These are phyloP conservation scores for Neurospora sp. DNA, from an alignment of 495 filamentous ascomycete genomes.

Conservation along the genomic window DNA sequence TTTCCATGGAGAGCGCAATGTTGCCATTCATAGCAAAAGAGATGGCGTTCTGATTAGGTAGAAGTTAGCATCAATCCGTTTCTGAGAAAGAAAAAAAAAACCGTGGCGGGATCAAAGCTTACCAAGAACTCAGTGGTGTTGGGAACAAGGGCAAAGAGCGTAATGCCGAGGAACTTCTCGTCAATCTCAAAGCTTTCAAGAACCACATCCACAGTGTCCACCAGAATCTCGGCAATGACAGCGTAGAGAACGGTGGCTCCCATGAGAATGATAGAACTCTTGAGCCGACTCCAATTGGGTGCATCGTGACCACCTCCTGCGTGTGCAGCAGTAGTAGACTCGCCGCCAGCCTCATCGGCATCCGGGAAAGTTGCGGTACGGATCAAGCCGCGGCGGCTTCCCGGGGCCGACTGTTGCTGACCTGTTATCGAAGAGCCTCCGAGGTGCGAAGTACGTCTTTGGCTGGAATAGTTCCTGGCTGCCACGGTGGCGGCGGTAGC, in stretches of 20 bases:
- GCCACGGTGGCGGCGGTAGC: constrained; percentile 86
- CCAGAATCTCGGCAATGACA: constrained; percentile 91
- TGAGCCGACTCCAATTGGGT: constrained; percentile 90
- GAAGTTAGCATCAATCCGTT: constrained; percentile 22
- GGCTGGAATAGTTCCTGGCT: constrained; percentile 55
- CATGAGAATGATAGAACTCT: constrained; percentile 81
- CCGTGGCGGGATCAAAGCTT: constrained; percentile 21
- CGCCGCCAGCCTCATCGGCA: constrained; percentile 30
- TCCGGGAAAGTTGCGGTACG: constrained; percentile 33
- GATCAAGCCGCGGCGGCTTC: constrained; percentile 20
- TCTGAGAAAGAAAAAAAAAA: background rate
- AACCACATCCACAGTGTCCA: constrained; percentile 92
- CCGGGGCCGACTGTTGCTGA: constrained; percentile 3
- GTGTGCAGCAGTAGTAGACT: constrained; percentile 18
- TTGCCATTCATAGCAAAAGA: constrained; percentile 99
- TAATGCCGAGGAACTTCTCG: constrained; percentile 97
- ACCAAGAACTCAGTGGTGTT: constrained; percentile 98
- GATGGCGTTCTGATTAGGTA: constrained; percentile 72
- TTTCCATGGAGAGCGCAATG: constrained; percentile 97
- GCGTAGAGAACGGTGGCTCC: constrained; percentile 89
- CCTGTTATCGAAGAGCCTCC: constrained; percentile 11
- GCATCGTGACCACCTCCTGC: constrained; percentile 70
- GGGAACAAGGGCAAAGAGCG: constrained; percentile 90
- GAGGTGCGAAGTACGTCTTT: constrained; percentile 13
- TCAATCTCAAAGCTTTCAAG: constrained; percentile 82